Evolutionary conservation across 1,139 yeast species (phyloP), one percentile per base, ranked within the genome.

Genomic region (Pneumocystis sp.): DNA sequence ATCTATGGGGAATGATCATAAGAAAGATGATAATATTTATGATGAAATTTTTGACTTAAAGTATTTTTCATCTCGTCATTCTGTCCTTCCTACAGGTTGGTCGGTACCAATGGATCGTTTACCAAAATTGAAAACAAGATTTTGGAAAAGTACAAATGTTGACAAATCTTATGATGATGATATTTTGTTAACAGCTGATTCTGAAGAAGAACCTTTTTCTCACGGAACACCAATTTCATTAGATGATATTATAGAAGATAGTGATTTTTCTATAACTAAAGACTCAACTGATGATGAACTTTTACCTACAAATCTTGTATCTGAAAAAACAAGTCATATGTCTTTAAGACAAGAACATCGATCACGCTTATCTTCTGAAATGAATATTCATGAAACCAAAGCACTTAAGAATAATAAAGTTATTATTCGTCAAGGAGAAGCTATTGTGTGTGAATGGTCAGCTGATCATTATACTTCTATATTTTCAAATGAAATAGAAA

Each of bases 371-470:
- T 50, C 57, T 21, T 50, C 57, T 25, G 57, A 50, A 6, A 3
- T 25, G n/a, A 50, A 50, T 50, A 12, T 50, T 50, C 34, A 50
- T 25, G 57, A 25, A 50, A 50, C 21, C 17, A 50, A 25, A 25
- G 1, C 7, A 3, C 57, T 15, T 12, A 50, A 25, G 4, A 50
- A 50, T 25, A 17, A 19, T 15, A 50, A 50, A 50, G 57, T 34
- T 12, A 25, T 25, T 29, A 50, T 50, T 50, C 39, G 35, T 39
- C 61, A 74, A 57, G 79, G 78, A 60, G 82, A 81, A 42, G 81
- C 86, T 1, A 75, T 89, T 37, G 81, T 89, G 8, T 85, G 95
- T 73, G 88, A 88, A 70, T 89, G 96, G 95, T 77, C 79, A 44
- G 74, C 76, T 3, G 79, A 76, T 1, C 73, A 77, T 1, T 81